A percentile compares a stretch with the other conserved stretches of the same genome.
phyloP scores from a whole-genome alignment of 345 rosid species.

The Microthlaspi erraticum region DNA sequence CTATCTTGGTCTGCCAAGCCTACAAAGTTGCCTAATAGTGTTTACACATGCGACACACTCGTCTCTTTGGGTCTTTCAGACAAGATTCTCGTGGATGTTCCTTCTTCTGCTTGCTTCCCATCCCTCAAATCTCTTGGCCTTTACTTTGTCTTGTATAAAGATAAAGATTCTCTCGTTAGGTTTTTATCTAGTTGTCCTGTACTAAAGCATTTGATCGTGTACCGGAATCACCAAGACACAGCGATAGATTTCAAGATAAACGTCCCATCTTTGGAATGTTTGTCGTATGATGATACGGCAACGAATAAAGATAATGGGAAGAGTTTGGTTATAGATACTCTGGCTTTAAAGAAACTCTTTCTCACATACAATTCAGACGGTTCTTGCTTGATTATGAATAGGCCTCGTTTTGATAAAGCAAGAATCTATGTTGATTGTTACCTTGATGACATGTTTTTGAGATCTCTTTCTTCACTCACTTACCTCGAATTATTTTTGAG shows the following conservation, averaged over 20 bases:
- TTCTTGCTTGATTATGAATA: not conserved
- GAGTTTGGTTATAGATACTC: not conserved
- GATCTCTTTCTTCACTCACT: too few relatives aligned
- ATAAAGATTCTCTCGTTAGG: conserved; percentile 1
- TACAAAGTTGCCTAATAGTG: not conserved
- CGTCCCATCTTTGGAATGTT: not conserved
- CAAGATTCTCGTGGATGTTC: conserved; percentile 1
- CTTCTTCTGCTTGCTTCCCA: not conserved
- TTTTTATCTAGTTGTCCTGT: not conserved
- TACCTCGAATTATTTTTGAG: not conserved
- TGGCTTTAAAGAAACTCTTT: not conserved
- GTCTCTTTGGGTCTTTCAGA: not conserved
- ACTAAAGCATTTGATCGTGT: not conserved
- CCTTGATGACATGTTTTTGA: too few relatives aligned
- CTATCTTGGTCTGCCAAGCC: not conserved
- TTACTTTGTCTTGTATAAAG: not conserved
- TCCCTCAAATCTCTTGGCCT: not conserved
- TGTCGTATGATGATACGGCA: not conserved
- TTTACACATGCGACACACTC: not conserved
- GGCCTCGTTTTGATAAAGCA: not conserved
- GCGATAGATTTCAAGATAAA: not conserved
- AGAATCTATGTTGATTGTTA: too few relatives aligned
- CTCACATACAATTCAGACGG: not conserved
- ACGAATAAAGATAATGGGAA: not conserved
- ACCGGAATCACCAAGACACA: not conserved